Evolutionary conservation across 1,284 basidiomycete species (phyloP).

Genomic region (Athelia psychrophila): DNA sequence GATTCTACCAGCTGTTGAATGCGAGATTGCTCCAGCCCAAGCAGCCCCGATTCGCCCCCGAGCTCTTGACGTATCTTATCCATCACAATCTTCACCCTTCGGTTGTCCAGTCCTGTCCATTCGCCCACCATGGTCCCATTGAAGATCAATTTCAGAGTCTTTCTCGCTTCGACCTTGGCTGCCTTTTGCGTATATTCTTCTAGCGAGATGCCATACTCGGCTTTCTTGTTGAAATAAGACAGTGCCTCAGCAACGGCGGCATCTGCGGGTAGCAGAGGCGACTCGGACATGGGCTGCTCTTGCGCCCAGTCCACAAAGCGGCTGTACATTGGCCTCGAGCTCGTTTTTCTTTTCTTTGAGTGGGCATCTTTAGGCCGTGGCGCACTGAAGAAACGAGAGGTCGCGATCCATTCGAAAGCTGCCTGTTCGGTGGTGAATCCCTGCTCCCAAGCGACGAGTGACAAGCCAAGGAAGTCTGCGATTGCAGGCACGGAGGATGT

Average conservation of each 20-base stretch:
- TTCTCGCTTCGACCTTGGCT: not conserved
- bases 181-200: not conserved
- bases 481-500: slow-evolving; percentile 44
- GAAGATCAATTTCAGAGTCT: not conserved
- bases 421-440: slow-evolving; percentile 54
- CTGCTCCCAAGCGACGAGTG: slow-evolving; percentile 42
- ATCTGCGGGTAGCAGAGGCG: not conserved
- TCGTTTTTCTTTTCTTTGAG: not conserved
- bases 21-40: not conserved
- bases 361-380: slow-evolving; percentile 13
- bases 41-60: not conserved
- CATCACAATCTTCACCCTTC: not conserved
- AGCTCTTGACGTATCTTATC: not conserved
- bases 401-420: slow-evolving; percentile 54
- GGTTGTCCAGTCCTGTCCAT: not conserved
- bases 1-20: not conserved
- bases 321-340: not conserved
- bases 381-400: slow-evolving; percentile 50
- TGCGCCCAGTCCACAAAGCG: not conserved
- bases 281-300: not conserved
- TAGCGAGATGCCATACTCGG: not conserved
- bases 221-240: not conserved
- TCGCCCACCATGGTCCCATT: not conserved
- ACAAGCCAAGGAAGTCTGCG: slow-evolving; percentile 52
- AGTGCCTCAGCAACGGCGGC: not conserved